These are phyloP conservation scores for Ophiostoma novo-ulmi DNA, from an alignment of 2,329 filamentous ascomycete genomes.

Conservation along the genomic window DNA sequence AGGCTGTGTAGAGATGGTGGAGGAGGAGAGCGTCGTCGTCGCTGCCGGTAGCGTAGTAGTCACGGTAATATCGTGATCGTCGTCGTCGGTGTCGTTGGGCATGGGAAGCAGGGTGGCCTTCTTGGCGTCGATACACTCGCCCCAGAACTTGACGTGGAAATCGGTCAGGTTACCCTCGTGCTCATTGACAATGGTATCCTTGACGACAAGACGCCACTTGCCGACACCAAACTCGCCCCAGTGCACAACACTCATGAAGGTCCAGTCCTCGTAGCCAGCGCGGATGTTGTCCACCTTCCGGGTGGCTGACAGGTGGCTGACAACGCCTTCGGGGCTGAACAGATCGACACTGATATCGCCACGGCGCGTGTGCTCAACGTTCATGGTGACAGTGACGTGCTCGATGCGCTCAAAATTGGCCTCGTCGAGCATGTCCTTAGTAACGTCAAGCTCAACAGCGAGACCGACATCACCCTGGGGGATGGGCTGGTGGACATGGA, in stretches of 20 bases:
- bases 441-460: constrained; percentile 75
- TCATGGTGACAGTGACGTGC: constrained; percentile 97
- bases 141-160: constrained; percentile 93
- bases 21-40: constrained; percentile 56
- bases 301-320: constrained; percentile 76
- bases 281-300: constrained; percentile 62
- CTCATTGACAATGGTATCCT: constrained; percentile 74
- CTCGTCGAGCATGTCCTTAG: constrained; percentile 68
- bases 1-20: constrained; percentile 27
- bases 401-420: constrained; percentile 84
- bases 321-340: constrained; percentile 72
- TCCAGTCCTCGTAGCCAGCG: constrained; percentile 86
- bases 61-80: constrained; percentile 64
- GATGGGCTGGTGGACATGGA: constrained; percentile 79
- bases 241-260: constrained; percentile 96
- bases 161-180: constrained; percentile 75
- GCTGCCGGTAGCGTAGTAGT: constrained; percentile 58
- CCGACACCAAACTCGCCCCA: constrained; percentile 89
- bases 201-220: constrained; percentile 86
- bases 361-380: constrained; percentile 77
- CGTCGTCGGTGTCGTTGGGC: constrained; percentile 77
- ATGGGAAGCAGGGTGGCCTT: constrained; percentile 73
- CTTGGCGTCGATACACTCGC: constrained; percentile 71
- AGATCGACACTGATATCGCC: constrained; percentile 92
- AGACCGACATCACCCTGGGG: constrained; percentile 80